A percentile compares a stretch with the other conserved stretches of the same genome.
Conservation (phyloP, 2,329 filamentous ascomycete species). For the Fusarium fracticaudum region DNA sequence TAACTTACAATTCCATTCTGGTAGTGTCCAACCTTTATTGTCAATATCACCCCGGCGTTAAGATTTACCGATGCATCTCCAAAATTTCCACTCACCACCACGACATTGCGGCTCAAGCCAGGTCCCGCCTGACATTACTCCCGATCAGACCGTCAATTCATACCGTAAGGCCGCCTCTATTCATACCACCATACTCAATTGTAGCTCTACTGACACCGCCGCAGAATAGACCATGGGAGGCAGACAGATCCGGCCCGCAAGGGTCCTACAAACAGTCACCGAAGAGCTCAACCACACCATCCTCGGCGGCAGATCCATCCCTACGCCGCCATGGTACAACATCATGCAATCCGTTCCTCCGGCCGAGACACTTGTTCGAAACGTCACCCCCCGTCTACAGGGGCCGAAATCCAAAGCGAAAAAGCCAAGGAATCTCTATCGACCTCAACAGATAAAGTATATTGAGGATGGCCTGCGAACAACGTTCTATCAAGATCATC, state of each 20-base stretch:
- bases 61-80: slow-evolving; percentile 44
- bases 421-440: slow-evolving; percentile 78
- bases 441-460: slow-evolving; percentile 80
- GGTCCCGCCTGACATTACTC: slow-evolving; percentile 25
- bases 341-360: slow-evolving; percentile 65
- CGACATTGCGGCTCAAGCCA: slow-evolving; percentile 13
- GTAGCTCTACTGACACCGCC: neutral
- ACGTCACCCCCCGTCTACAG: slow-evolving; percentile 59
- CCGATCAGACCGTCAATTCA: slow-evolving; percentile 35
- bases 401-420: slow-evolving; percentile 44
- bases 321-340: slow-evolving; percentile 60
- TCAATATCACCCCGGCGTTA: slow-evolving; percentile 39
- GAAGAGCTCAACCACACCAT: slow-evolving; percentile 55
- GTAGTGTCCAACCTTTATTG: neutral
- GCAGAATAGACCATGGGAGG: slow-evolving; percentile 50
- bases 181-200: neutral
- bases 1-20: too few species aligned
- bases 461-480: slow-evolving; percentile 83
- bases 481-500: slow-evolving; percentile 92
- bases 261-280: slow-evolving; percentile 58
- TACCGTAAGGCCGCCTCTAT: slow-evolving; percentile 10
- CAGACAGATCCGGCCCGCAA: slow-evolving; percentile 57
- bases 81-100: slow-evolving; percentile 45
- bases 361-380: slow-evolving; percentile 65
- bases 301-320: slow-evolving; percentile 48